Conservation (phyloP, 495 filamentous ascomycete genomes). For the Xylaria scruposa region DNA sequence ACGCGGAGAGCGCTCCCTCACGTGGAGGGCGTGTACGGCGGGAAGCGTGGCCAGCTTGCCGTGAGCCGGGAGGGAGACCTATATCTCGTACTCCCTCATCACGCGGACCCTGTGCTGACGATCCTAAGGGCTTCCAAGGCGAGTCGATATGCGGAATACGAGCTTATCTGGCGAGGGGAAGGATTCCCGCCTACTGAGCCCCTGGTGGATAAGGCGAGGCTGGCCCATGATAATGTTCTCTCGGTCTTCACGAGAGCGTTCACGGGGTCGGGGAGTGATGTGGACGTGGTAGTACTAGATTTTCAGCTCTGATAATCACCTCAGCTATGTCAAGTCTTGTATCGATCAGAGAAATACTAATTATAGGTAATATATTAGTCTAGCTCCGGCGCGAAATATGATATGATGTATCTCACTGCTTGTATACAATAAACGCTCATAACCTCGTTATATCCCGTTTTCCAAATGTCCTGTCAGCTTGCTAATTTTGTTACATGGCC, state of each 20-base stretch:
- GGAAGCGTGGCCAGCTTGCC: conserved; percentile 45
- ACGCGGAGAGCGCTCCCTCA: conserved; percentile 37
- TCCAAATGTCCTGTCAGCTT: background rate
- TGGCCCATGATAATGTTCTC: conserved; percentile 45
- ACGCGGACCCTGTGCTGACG: conserved; percentile 32
- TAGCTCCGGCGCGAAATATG: background rate
- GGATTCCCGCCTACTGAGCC: conserved; percentile 46
- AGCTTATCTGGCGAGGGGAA: conserved; percentile 42
- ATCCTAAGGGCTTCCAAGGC: conserved; percentile 42
- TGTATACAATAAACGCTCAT: conserved; percentile 23
- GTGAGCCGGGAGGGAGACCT: conserved; percentile 43
- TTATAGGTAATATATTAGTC: conserved; percentile 19
- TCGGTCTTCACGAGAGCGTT: conserved; percentile 44
- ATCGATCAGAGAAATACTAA: background rate
- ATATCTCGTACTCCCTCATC: conserved; percentile 47
- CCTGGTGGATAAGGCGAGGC: conserved; percentile 45
- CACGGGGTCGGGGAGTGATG: conserved; percentile 16
- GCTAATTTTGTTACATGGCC: conserved; percentile 8
- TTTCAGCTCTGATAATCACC: conserved; percentile 38
- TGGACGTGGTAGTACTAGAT: conserved; percentile 46
- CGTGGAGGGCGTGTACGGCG: conserved; percentile 38
- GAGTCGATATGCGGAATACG: conserved; percentile 37
- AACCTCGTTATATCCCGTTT: conserved; percentile 15
- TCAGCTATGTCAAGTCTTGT: background rate
- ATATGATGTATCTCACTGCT: background rate